A percentile compares a stretch with the other conserved stretches of the same genome.
These are phyloP conservation scores for Ilyonectria robusta DNA, from an alignment of 2,329 filamentous ascomycete genomes.

Conservation along the genomic window DNA sequence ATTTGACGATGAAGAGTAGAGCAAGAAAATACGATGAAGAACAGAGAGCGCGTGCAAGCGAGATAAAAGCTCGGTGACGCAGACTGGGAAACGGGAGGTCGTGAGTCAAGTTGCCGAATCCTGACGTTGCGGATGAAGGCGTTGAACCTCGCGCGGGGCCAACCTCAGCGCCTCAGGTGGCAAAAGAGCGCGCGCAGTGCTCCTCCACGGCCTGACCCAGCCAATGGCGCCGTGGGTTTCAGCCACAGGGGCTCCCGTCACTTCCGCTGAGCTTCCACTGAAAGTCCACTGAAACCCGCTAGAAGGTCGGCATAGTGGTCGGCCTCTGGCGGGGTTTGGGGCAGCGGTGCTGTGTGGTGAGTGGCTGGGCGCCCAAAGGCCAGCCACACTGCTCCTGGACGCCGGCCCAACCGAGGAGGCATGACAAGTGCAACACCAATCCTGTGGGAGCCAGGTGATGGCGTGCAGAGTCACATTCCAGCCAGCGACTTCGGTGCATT, in stretches of 20 bases:
- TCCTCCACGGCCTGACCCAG: background rate
- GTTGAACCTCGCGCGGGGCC: constrained; percentile 7
- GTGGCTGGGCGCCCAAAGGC: background rate
- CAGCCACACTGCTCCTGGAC: background rate
- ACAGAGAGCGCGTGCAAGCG: background rate
- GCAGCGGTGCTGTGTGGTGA: background rate
- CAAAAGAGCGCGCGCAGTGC: constrained; percentile 6
- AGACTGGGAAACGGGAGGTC: background rate
- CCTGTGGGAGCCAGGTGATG: background rate
- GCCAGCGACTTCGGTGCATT: background rate
- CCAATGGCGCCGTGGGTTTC: constrained; percentile 19
- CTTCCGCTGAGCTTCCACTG: background rate
- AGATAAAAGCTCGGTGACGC: constrained; percentile 5
- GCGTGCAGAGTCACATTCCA: constrained; percentile 8
- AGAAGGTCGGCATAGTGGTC: constrained; percentile 1
- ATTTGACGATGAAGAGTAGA: background rate
- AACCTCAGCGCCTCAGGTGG: constrained; percentile 23
- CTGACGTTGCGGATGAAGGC: background rate
- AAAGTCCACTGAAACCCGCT: constrained; percentile 17
- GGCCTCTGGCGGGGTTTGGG: background rate
- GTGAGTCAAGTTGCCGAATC: constrained; percentile 21
- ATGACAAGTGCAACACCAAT: background rate
- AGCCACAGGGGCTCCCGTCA: constrained; percentile 12
- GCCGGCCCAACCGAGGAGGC: background rate
- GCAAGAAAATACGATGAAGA: background rate